Evolutionary conservation across 495 filamentous ascomycete genomes (phyloP).

Genomic region (Tuber melanosporum): DNA sequence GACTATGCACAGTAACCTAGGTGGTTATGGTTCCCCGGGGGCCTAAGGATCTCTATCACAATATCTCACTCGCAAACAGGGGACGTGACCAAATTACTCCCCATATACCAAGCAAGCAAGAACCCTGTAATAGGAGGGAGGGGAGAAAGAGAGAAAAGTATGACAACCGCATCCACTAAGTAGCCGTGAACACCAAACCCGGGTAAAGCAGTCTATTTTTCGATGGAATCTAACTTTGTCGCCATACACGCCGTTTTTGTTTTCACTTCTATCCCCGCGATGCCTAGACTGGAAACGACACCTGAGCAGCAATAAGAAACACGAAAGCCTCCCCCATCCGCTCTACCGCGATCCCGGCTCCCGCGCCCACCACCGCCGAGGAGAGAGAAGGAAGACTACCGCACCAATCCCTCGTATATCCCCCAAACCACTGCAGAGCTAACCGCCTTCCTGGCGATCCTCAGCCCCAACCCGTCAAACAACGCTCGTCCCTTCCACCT

Average conservation of each 20-base stretch:
- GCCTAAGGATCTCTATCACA: neutral
- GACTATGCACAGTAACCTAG: neutral
- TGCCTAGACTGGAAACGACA: neutral
- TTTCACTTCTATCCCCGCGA: neutral
- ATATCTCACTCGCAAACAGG: neutral
- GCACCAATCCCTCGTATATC: conserved; percentile 86
- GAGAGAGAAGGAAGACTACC: conserved; percentile 42
- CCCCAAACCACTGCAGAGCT: conserved; percentile 93
- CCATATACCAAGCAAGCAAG: neutral
- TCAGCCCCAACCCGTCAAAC: conserved; percentile 77
- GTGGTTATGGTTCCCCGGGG: neutral
- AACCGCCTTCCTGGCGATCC: conserved; percentile 84
- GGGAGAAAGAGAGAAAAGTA: neutral
- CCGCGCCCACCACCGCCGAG: neutral
- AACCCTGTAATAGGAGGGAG: neutral
- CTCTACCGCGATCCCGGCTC: neutral
- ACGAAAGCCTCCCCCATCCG: neutral
- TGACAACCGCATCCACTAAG: neutral
- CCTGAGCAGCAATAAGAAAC: neutral
- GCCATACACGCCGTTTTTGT: neutral
- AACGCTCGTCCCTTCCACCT: conserved; percentile 53
- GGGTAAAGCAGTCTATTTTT: neutral
- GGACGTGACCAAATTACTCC: neutral
- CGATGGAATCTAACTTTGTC: neutral
- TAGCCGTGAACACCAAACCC: neutral